A percentile compares a stretch with the other conserved stretches of the same genome.
Evolutionary conservation across 768 basidiomycete genomes (phyloP).

Genomic region (Leccinum fibrillosum): DNA sequence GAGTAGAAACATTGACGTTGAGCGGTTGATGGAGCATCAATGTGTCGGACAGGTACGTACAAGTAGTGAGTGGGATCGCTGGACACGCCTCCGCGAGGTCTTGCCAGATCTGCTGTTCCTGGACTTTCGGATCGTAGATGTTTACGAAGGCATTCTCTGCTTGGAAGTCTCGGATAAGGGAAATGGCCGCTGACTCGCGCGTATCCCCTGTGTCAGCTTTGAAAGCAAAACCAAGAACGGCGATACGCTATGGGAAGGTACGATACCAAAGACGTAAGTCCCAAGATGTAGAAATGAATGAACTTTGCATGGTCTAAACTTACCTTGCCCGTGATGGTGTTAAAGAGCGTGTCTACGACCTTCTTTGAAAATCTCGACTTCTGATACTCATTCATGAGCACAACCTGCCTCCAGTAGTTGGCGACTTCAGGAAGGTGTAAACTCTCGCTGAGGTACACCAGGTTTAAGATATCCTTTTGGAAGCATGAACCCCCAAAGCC

Average conservation of each 20-base stretch:
- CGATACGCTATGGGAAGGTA: constrained; percentile 61
- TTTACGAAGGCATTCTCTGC: constrained; percentile 83
- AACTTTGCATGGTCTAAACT: constrained; percentile 10
- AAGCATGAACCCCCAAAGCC: constrained; percentile 99
- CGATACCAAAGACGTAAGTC: constrained; percentile 4
- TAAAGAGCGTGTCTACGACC: constrained; percentile 97
- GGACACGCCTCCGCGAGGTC: constrained; percentile 74
- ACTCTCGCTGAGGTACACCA: constrained; percentile 95
- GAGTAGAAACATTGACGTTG: background rate
- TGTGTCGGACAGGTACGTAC: constrained; percentile 42
- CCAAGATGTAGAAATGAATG: constrained; percentile 4
- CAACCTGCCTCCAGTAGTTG: constrained; percentile 95
- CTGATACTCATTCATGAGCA: constrained; percentile 98
- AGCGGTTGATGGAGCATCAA: background rate
- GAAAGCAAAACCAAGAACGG: constrained; percentile 97
- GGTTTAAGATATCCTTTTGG: constrained; percentile 99
- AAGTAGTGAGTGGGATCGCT: constrained; percentile 53
- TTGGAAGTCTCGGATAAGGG: constrained; percentile 90
- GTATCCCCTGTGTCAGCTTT: constrained; percentile 99
- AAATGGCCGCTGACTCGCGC: constrained; percentile 94
- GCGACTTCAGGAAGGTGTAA: constrained; percentile 95
- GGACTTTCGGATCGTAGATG: constrained; percentile 91
- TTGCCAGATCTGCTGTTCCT: constrained; percentile 81
- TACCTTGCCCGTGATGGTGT: constrained; percentile 95
- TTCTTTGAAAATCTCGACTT: constrained; percentile 94